Evolutionary conservation across 208 protist species (phyloP).

Genomic region (Acanthamoeba lugdunensis): DNA sequence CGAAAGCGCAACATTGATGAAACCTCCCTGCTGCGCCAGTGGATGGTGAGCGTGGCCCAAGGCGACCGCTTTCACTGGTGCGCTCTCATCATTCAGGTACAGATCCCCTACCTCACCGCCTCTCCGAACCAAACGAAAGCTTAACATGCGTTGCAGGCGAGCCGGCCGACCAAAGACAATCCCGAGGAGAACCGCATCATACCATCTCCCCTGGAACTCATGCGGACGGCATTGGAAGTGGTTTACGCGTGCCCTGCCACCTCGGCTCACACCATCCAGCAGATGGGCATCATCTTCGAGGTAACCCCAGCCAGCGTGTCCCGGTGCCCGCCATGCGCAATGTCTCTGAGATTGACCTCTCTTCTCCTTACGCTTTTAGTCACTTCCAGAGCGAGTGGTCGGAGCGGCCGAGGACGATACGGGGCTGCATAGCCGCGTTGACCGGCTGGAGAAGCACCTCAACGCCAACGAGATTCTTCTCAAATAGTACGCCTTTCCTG

Average conservation of each 20-base stretch:
- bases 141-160: neutral
- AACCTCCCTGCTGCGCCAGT: neutral
- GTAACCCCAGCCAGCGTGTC: neutral
- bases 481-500: constrained; percentile 57
- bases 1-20: neutral
- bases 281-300: constrained; percentile 61
- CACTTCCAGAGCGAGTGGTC: constrained; percentile 45
- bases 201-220: neutral
- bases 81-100: constrained; percentile 13
- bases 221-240: constrained; percentile 20
- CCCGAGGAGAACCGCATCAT: constrained; percentile 32
- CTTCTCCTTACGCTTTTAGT: neutral
- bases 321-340: neutral
- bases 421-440: constrained; percentile 23
- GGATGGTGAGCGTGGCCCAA: constrained; percentile 27
- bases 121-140: neutral
- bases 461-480: constrained; percentile 53
- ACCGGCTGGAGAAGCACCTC: constrained; percentile 62
- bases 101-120: neutral
- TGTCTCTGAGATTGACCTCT: neutral
- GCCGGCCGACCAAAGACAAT: constrained; percentile 39
- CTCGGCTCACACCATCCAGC: neutral
- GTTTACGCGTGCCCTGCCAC: constrained; percentile 49
- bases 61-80: constrained; percentile 57
- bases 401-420: neutral